Percentiles rank a stretch among this genome's conserved stretches.
phyloP scores from a whole-genome alignment of 108 stramenopile species.

The Cyclotella atomus region DNA sequence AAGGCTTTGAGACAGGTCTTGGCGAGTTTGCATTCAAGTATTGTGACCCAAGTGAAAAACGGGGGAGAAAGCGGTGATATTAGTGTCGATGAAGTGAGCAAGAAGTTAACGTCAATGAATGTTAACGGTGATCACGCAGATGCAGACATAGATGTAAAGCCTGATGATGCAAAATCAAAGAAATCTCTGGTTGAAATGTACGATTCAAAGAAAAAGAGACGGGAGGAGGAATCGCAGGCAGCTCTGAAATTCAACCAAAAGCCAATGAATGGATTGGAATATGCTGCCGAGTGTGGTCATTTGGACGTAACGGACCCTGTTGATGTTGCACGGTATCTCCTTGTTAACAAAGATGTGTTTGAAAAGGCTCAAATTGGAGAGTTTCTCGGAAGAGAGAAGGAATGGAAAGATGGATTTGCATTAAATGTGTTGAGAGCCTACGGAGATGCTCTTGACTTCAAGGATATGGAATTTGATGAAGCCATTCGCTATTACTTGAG shows the following conservation, averaged over 20 bases:
- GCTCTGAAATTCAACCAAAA: slow-evolving; percentile 96
- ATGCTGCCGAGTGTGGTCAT: slow-evolving; percentile 86
- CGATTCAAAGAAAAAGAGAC: slow-evolving; percentile 91
- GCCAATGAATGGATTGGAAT: slow-evolving; percentile 90
- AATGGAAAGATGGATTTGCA: slow-evolving; percentile 91
- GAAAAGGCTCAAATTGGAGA: slow-evolving; percentile 98
- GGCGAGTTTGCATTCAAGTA: slow-evolving; percentile 83
- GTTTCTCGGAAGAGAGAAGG: slow-evolving; percentile 93
- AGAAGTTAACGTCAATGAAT: slow-evolving; percentile 8
- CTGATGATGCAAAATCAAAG: slow-evolving; percentile 19
- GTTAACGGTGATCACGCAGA: slow-evolving; percentile 14
- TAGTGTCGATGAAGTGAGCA: slow-evolving; percentile 31
- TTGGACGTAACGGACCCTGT: slow-evolving; percentile 76
- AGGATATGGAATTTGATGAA: slow-evolving; percentile 89
- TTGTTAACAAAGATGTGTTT: slow-evolving; percentile 86
- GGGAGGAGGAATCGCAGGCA: slow-evolving; percentile 88
- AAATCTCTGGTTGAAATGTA: slow-evolving; percentile 86
- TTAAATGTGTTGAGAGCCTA: slow-evolving; percentile 92
- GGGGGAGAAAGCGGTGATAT: slow-evolving; percentile 25
- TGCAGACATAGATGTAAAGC: slow-evolving; percentile 14
- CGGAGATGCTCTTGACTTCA: slow-evolving; percentile 91
- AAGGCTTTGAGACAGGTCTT: slow-evolving; percentile 80
- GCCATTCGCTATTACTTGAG: slow-evolving; percentile 95
- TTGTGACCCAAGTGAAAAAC: slow-evolving; percentile 64
- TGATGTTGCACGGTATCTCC: slow-evolving; percentile 88